These are phyloP conservation scores for Acer saccharum DNA, from an alignment of 345 rosid genomes.

Conservation along the genomic window DNA sequence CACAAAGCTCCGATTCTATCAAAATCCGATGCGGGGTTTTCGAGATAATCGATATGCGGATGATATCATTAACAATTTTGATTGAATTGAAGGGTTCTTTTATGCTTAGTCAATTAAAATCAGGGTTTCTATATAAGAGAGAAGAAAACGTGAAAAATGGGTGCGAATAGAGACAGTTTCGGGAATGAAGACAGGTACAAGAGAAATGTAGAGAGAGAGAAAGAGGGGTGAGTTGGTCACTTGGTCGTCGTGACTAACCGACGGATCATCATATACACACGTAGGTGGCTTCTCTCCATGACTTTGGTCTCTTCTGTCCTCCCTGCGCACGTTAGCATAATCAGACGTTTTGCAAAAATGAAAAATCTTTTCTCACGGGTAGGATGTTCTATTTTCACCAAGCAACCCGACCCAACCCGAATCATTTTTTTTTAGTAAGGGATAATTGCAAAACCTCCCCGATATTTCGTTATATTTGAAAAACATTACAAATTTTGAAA, in stretches of 20 bases:
- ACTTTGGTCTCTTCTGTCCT: neutral
- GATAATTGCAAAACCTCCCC: no score
- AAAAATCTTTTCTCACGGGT: no score
- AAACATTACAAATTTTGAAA: no score
- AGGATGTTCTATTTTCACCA: no score
- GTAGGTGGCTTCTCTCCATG: neutral
- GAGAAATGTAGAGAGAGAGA: no score
- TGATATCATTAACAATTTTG: neutral
- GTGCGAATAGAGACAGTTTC: neutral
- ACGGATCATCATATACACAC: neutral
- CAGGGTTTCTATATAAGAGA: neutral
- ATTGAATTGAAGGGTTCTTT: neutral
- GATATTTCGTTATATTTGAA: no score
- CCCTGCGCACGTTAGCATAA: neutral
- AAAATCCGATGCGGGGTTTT: neutral
- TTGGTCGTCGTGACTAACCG: conserved; percentile 2
- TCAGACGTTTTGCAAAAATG: no score
- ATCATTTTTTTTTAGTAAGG: no score
- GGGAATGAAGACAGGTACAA: neutral
- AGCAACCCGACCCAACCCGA: no score
- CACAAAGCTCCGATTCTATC: neutral
- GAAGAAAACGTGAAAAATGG: neutral
- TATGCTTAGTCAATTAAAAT: neutral
- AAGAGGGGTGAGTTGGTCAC: neutral
- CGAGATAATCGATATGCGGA: neutral